Evolutionary conservation across 2,329 filamentous ascomycete genomes (phyloP), one percentile per base, ranked within the genome.

Genomic region (Claviceps purpurea): DNA sequence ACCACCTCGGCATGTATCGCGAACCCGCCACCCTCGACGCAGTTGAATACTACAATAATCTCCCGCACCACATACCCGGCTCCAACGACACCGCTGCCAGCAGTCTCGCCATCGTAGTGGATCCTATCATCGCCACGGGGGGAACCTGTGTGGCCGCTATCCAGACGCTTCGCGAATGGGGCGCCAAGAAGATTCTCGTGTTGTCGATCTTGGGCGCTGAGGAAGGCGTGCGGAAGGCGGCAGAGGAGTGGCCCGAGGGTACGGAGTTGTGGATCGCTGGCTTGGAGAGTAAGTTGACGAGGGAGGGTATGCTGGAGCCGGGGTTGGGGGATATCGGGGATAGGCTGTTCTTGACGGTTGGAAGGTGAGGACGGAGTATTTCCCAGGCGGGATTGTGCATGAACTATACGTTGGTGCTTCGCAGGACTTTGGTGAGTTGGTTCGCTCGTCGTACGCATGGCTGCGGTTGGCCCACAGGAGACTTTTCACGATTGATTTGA

Each of bases 21-120:
- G 90, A 96, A 66, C 88, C 86, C 55, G 81, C 81, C 52, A 91
- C 87, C 45, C 82, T 96, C 52, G 82, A 89, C 62, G 89, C 90
- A 3, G 90, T 96, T 54, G 90, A 95, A 70, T 95, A 96, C 78
- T 96, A 96, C 78, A 96, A 96, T 75, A 95, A 95, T 69, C 82
- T 96, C 20, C 89, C 89, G 39, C 84, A 87, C 69, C 85, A 88
- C 70, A 65, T 74, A 41, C 63, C 73, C 60, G 52, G 64, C 49
- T 58, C 68, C 34, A 55, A 62, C 41, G 56, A 40, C 26, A 64
- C 68, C 38, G 64, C 49, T 49, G 61, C 70, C 44, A 70, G 70
- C 45, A 73, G 67, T 54, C 74, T 95, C 13, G 89, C 89, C 54
- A 86, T 96, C 63, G 73, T 96, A 51, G 79, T 95, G 47, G 91